Evolutionary conservation across 2,329 filamentous ascomycete species (phyloP), one percentile per base, ranked within the genome.

Genomic region (Fusarium sp.): DNA sequence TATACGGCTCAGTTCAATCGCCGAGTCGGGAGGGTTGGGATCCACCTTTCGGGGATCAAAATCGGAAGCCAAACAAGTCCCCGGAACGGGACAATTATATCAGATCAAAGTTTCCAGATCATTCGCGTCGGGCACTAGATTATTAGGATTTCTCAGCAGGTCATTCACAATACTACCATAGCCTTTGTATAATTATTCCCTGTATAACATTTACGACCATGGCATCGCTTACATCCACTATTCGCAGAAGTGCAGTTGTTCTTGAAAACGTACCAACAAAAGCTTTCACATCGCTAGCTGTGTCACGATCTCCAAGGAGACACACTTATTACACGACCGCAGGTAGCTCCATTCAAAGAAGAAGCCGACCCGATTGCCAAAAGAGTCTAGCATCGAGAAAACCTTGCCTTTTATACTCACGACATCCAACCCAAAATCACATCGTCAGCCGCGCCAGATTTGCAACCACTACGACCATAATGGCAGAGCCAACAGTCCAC

Each of bases 401-500:
- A 6, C 30, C 18, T 9, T 15, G 9, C 28, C 30, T 22, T 22
- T 1, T 28, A 5, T 20, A 22, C 7, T 16, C n/a, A 26, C 44
- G 18, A 15, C 6, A 28, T 41, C 7, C 22, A 4, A 24, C 10
- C 38, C 38, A 22, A 42, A 31, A 42, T 38, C 26, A 20, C 22
- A 58, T 35, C 20, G 33, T 38, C 15, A 16, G 20, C 7, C 38
- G 33, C 10, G 24, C 33, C 22, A 16, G 26, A 26, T 67, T 60
- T 10, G 38, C 61, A 18, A 66, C 55, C 2, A 13, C 38, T 8
- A 44, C 24, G 1, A 28, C 4, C 10, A 26, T 22, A 16, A 63
- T 50, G 48, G 22, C 42, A 8, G 73, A 77, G 10, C 73, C 75
- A 24, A 55, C 30, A 0, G 28, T 77, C 2, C 68, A 77, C 7